Percentiles rank a stretch among this genome's conserved stretches.
Conservation (phyloP, 176 grass and related monocot genomes). For the Aegilops bicornis region DNA sequence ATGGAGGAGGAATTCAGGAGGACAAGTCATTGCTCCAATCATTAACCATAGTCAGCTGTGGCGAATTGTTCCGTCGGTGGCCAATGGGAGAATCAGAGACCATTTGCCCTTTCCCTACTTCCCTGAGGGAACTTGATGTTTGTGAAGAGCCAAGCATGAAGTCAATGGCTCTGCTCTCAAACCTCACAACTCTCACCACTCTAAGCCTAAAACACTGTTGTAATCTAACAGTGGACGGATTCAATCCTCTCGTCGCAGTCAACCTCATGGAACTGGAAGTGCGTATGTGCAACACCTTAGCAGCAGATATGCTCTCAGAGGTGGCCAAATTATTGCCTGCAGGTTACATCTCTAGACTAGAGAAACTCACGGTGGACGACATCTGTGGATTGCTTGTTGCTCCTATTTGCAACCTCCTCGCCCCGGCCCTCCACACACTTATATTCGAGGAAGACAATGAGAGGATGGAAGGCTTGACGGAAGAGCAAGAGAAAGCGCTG, state of each 20-base stretch:
- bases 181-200: too few relatives aligned
- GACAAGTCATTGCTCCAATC: not conserved
- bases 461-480: too few relatives aligned
- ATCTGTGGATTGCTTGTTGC: too few relatives aligned
- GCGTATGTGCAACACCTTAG: not conserved
- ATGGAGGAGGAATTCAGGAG: not conserved
- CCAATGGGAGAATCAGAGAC: not conserved
- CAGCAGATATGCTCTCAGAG: not conserved
- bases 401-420: too few relatives aligned
- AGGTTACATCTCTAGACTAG: not conserved
- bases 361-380: not conserved
- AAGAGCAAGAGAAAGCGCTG: too few relatives aligned
- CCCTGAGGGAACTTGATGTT: too few relatives aligned
- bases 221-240: not conserved
- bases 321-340: not conserved
- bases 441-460: too few relatives aligned
- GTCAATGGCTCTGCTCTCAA: too few relatives aligned
- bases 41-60: too few relatives aligned
- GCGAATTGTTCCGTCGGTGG: too few relatives aligned
- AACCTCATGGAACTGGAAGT: not conserved
- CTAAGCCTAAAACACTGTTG: not conserved
- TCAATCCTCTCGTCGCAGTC: not conserved
- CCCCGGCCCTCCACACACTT: too few relatives aligned
- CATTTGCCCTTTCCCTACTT: not conserved
- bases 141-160: too few relatives aligned